Evolutionary conservation across 2,329 filamentous ascomycete species (phyloP), one percentile per base, ranked within the genome.

Genomic region (Sclerotinia sclerotiorum): DNA sequence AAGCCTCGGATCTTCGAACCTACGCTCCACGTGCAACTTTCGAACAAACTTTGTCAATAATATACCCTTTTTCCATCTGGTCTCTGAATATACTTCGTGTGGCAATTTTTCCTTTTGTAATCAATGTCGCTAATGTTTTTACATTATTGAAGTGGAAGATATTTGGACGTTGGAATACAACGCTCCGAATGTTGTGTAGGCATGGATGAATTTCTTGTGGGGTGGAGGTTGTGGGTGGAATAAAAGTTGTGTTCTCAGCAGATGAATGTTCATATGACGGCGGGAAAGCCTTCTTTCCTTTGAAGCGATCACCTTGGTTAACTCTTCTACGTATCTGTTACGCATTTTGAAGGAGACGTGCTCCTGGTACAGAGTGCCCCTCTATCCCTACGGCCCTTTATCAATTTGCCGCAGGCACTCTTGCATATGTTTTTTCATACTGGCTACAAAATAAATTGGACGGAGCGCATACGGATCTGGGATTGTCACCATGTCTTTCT

Each of bases 51-150:
- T 69, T 70, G 70, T 73, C 70, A 70, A 72, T 68, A 72, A 60
- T 54, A 71, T 72, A 69, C 64, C 61, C 62, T 29, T 62, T 62
- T 29, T 51, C 35, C 35, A 56, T 65, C 27, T 62, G 65, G 46
- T 63, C 48, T 63, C n/a, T 44, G 56, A 63, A 55, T 63, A 42
- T 44, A 49, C 54, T 66, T 66, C 15, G 42, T 66, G 64, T 66
- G 64, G 64, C 29, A 60, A 49, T 29, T 72, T 77, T 73, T 75
- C 72, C 69, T 76, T 42, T 76, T 76, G 74, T 76, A 72, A 74
- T 72, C 69, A 71, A 75, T 73, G 74, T 76, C 71, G 69, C 73
- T 76, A 75, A 76, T 76, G 75, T 75, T 75, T 76, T 76, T 76
- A 69, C 60, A 73, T 74, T 73, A 74, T 75, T 72, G 73, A 70